These are phyloP conservation scores for Tulasnella sp. DNA, from an alignment of 768 basidiomycete species.

Conservation along the genomic window DNA sequence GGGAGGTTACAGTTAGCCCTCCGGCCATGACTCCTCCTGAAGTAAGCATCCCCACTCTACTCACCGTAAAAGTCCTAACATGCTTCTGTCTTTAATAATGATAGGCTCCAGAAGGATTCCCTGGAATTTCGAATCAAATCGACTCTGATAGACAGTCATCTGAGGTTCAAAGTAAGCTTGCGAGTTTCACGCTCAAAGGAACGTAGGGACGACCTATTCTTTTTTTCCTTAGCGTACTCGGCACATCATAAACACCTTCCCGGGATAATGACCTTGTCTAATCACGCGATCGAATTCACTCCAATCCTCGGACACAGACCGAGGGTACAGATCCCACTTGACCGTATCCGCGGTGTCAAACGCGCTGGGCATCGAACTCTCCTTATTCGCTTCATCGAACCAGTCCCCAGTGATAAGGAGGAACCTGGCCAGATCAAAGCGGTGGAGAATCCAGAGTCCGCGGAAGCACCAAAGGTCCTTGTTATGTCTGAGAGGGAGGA, in stretches of 20 bases:
- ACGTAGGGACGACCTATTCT: not conserved
- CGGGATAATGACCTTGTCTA: slow-evolving; percentile 53
- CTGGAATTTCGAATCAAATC: not conserved
- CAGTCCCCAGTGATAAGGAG: not conserved
- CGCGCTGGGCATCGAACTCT: slow-evolving; percentile 51
- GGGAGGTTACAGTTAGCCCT: not conserved
- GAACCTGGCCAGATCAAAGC: not conserved
- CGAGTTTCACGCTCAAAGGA: not conserved
- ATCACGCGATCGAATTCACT: slow-evolving; percentile 46
- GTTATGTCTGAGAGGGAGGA: slow-evolving; percentile 38
- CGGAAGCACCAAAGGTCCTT: not conserved
- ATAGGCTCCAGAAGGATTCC: not conserved
- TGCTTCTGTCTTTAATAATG: not conserved
- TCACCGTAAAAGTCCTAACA: not conserved
- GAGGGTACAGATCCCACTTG: slow-evolving; percentile 41
- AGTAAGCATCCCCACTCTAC: not conserved
- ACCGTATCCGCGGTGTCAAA: slow-evolving; percentile 47
- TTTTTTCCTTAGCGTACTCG: slow-evolving; percentile 43
- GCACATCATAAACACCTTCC: slow-evolving; percentile 49
- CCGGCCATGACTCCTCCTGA: not conserved
- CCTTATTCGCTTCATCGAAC: slow-evolving; percentile 33
- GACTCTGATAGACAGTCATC: not conserved
- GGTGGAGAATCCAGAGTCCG: slow-evolving; percentile 5
- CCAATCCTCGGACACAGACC: slow-evolving; percentile 42
- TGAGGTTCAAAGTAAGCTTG: not conserved